These are phyloP conservation scores for Linnemannia hyalina DNA, from an alignment of 192 early-diverging fungal genomes.

Conservation along the genomic window DNA sequence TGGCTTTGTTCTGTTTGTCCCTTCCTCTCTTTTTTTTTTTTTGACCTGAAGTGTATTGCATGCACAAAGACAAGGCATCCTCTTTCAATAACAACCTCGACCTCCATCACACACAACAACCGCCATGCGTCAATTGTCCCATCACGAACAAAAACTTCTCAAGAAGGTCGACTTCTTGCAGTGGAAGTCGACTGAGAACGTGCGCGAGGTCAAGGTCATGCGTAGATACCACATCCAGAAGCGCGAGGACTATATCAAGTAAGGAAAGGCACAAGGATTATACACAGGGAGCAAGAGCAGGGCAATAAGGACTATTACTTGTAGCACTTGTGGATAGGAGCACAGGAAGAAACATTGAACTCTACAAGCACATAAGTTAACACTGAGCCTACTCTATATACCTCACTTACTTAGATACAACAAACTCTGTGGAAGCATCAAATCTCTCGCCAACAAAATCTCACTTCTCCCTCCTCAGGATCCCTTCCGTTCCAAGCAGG, in stretches of 20 bases:
- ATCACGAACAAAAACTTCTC: conserved; percentile 96
- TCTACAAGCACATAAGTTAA: not conserved
- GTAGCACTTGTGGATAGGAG: not conserved
- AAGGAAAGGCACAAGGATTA: conserved; percentile 21
- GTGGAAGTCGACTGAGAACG: conserved; percentile 89
- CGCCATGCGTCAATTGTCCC: conserved; percentile 82
- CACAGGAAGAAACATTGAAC: not conserved
- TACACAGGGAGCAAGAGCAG: not conserved
- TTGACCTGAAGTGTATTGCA: not conserved
- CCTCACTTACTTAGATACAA: conserved; percentile 75
- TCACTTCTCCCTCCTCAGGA: conserved; percentile 89
- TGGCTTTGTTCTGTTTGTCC: conserved; percentile 6
- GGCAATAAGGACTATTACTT: not conserved
- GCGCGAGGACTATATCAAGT: conserved; percentile 92
- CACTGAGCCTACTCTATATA: not conserved
- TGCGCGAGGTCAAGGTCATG: conserved; percentile 90
- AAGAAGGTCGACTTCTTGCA: conserved; percentile 96
- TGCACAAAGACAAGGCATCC: not conserved
- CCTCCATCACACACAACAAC: not conserved
- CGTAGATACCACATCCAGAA: conserved; percentile 89
- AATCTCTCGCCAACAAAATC: conserved; percentile 85
- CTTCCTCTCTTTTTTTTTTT: conserved; percentile 3
- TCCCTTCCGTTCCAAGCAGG: conserved; percentile 79
- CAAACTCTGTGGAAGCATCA: conserved; percentile 82
- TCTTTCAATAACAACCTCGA: too few species aligned